Conservation (phyloP, 2,329 filamentous ascomycete genomes). For the Sclerotinia nivalis region DNA sequence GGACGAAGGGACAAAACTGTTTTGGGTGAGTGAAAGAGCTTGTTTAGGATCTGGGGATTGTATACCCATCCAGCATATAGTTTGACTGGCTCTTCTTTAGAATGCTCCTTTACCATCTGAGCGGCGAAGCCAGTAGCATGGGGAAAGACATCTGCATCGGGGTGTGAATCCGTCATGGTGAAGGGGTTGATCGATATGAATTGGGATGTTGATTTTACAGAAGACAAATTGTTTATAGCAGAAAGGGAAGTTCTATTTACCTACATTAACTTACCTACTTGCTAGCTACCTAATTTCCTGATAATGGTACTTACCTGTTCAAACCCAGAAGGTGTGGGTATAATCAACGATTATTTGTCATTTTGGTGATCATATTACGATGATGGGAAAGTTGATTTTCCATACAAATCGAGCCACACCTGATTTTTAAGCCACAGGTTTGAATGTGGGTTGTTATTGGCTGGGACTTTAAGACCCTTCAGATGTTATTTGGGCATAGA, state of each 20-base stretch:
- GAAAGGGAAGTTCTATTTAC: not conserved
- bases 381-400: constrained; percentile 15
- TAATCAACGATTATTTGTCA: not conserved
- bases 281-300: not conserved
- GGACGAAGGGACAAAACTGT: constrained; percentile 60
- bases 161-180: constrained; percentile 25
- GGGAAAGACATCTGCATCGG: constrained; percentile 43
- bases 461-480: not conserved
- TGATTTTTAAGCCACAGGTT: not conserved
- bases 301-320: not conserved
- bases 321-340: not conserved
- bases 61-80: constrained; percentile 73
- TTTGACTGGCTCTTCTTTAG: constrained; percentile 55
- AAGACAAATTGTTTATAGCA: not conserved
- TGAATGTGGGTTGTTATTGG: not conserved
- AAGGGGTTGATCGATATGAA: not conserved
- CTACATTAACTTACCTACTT: not conserved
- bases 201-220: not conserved
- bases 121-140: constrained; percentile 53
- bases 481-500: no score
- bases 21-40: not conserved
- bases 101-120: constrained; percentile 49
- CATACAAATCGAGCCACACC: constrained; percentile 9
- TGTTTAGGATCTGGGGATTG: no score
- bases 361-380: constrained; percentile 26